Conservation (phyloP, 139 green algal genomes). For the Tetradesmus lagerheimii region DNA sequence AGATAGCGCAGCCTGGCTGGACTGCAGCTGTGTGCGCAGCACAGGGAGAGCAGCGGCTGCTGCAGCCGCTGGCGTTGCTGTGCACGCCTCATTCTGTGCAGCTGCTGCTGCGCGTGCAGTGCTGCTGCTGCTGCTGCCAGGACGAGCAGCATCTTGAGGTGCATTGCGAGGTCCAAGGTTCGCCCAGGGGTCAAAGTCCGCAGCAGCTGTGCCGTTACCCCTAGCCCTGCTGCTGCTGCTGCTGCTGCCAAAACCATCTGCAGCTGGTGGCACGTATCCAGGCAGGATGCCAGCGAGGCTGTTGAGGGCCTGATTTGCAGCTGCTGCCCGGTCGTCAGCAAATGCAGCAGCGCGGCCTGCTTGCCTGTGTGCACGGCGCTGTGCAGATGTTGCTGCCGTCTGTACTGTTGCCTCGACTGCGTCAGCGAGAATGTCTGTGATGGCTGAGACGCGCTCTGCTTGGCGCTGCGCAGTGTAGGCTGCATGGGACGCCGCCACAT, state of each 20-base stretch:
- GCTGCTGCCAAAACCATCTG: not conserved
- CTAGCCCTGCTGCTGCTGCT: not conserved
- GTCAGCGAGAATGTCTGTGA: not conserved
- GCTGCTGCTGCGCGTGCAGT: not conserved
- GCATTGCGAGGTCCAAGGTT: not conserved
- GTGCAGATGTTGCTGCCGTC: not conserved
- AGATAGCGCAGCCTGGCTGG: not conserved
- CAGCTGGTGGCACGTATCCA: not conserved
- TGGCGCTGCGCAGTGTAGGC: constrained; percentile 4
- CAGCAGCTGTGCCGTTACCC: not conserved
- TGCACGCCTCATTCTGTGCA: not conserved
- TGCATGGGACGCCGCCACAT: not conserved
- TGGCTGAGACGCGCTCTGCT: not conserved
- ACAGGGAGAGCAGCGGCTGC: not conserved
- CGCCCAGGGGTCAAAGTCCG: not conserved
- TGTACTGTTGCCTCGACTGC: not conserved
- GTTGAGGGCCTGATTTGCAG: not conserved
- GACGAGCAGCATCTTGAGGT: not conserved
- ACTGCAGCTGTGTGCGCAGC: not conserved
- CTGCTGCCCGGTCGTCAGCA: not conserved
- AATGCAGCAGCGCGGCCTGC: not conserved
- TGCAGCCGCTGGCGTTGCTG: not conserved
- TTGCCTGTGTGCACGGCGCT: not conserved
- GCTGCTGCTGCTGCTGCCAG: not conserved
- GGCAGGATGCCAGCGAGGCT: not conserved